Base-by-base conservation (phyloP, 2,329 filamentous ascomycete genomes). In the Pestalotiopsis sp. region DNA sequence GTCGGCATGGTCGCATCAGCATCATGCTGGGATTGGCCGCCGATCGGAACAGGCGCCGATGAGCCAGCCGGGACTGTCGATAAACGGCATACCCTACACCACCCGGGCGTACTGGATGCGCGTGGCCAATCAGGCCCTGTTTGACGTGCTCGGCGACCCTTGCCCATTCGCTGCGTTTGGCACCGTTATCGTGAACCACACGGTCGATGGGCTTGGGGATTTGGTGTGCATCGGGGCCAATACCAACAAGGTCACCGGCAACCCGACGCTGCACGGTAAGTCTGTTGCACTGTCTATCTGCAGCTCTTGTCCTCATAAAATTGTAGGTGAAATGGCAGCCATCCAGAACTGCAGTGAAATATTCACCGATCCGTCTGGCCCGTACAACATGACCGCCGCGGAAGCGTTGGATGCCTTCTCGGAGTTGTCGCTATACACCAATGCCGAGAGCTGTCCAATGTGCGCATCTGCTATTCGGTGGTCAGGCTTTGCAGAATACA, bases 361-460 rank as follows among this genome's bases (percentile, higher is more conserved):
- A 63, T 77, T 88, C 11, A 84, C 81, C 0, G 81, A 83, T 70
- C 80, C 82, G 0, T 55, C 73, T 3, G 84, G 85, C 1, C 76
- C 76, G 0, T 86, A 84, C 73, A 79, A 77, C 3, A 73, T 87
- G 55, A 79, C 77, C 0, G 72, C 81, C 0, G 62, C 72, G 9
- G 78, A 83, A 66, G 80, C 83, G 0, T 72, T 81, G n/a, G 73
- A 71, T 3, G 86, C 85, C 0, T 87, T 85, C 70, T 68, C 75
- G 2, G 70, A 78, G 17, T 74, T 88, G n/a, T 81, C 81, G 4
- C 74, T 88, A 3, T 88, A 88, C 74, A 88, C 86, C 24, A 88
- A 86, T 73, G 86, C 82, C 1, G 86, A 88, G 74, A 83, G 82
- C 67, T 88, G 86, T 73, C 83, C 85, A 6, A 89, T 88, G 83